Conservation (phyloP, 306 rosid genomes). For the Cyamopsis tetragonoloba region DNA sequence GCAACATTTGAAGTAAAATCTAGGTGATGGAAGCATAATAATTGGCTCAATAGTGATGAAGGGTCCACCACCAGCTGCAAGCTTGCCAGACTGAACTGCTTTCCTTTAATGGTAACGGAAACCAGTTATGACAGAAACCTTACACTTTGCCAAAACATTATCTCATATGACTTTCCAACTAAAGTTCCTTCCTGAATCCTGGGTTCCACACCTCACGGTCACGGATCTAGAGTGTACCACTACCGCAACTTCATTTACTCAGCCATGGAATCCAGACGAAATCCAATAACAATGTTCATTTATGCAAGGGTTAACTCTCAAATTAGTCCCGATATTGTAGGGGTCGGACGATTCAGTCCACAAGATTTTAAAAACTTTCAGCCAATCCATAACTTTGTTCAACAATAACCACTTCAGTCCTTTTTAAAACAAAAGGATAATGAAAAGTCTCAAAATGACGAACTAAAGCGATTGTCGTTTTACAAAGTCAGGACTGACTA, state of each 20-base stretch:
- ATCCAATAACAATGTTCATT: constrained; percentile 16
- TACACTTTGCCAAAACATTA: constrained; percentile 4
- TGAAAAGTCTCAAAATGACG: no score
- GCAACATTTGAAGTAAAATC: neutral
- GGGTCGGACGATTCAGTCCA: no score
- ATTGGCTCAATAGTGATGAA: neutral
- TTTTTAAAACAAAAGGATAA: no score
- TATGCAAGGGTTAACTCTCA: no score
- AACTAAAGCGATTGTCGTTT: no score
- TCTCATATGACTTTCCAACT: constrained; percentile 18
- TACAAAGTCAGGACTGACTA: no score
- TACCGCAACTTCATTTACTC: constrained; percentile 16
- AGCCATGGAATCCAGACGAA: neutral
- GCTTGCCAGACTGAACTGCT: constrained; percentile 17
- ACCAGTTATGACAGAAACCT: constrained; percentile 25
- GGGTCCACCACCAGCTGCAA: constrained; percentile 25
- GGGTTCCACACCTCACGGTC: constrained; percentile 2
- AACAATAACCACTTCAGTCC: no score
- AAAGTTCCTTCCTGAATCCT: neutral
- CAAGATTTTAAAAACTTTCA: no score
- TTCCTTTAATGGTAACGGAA: constrained; percentile 16
- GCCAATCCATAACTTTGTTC: no score
- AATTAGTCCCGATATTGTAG: no score
- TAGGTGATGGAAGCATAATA: neutral
- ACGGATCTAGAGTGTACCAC: neutral